Evolutionary conservation across 2,329 filamentous ascomycete genomes (phyloP), one percentile per base, ranked within the genome.

Genomic region (Aspergillus ruber): DNA sequence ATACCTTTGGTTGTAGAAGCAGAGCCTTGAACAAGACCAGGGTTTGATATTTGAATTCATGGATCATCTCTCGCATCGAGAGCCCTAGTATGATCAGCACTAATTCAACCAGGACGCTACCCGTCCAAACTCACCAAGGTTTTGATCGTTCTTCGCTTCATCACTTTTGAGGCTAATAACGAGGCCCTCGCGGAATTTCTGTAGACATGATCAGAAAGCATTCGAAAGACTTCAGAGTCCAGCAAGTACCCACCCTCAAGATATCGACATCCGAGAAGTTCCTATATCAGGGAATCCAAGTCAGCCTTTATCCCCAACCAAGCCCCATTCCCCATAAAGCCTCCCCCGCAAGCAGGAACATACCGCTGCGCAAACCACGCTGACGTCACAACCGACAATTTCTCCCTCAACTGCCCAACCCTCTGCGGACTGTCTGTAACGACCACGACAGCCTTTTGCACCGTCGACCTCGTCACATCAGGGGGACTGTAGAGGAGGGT

Each of bases 401-500:
- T 85, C 70, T 97, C 88, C 60, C 91, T 84, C 65, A 98, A 74
- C 73, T 93, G 87, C 47, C 90, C 90, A 68, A 98, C 95, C 61
- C 83, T 83, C 63, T 93, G 87, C 7, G 93, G 93, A 53, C 83
- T 89, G 68, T 96, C 88, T 46, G 88, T 90, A 57, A 98, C 89
- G 47, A 95, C 90, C 41, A 98, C 91, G 3, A 98, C 90, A 12
- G 91, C 93, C 74, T 98, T 98, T 67, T 98, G 93, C 38, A 98
- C 93, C 1, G 93, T 96, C 50, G 89, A 95, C 52, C 93, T 81
- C n/a, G 93, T 98, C 44, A 98, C 93, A 49, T 97, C 91, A 44
- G 86, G 76, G 0, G 90, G 86, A 23, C 88, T 82, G 63, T 88
- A 83, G 56, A 89, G 79, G 53, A 98, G 76, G 59, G 84, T 77